These are phyloP conservation scores for Penicillium goetzii DNA, from an alignment of 495 filamentous ascomycete genomes.

Conservation along the genomic window DNA sequence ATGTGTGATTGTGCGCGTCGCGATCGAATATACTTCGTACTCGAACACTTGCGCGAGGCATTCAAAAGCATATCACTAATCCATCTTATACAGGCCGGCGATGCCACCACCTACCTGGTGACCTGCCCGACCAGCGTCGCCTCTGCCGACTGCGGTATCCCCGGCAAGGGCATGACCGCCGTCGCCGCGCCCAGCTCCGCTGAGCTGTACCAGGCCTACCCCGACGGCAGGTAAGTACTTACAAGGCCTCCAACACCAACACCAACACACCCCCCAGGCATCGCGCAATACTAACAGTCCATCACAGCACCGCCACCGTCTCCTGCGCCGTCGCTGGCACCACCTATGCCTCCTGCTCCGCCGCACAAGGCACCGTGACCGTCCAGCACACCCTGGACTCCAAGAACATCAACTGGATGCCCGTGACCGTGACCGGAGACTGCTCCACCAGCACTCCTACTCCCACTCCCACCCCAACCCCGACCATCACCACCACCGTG, in stretches of 20 bases:
- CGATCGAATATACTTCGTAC: not conserved
- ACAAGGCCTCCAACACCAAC: not conserved
- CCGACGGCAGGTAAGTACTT: slow-evolving; percentile 27
- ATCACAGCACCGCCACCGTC: slow-evolving; percentile 30
- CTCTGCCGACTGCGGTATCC: slow-evolving; percentile 28
- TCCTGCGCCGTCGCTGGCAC: slow-evolving; percentile 38
- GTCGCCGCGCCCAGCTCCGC: slow-evolving; percentile 31
- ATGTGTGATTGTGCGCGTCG: slow-evolving; percentile 12
- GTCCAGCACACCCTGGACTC: slow-evolving; percentile 27
- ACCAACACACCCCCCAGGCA: not conserved
- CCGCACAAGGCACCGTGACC: slow-evolving; percentile 30
- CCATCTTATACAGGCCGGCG: slow-evolving; percentile 24
- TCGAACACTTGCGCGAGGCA: not conserved
- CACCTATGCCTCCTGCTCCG: slow-evolving; percentile 38
- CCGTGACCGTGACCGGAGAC: slow-evolving; percentile 35
- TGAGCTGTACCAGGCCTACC: slow-evolving; percentile 25
- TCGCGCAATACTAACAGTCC: slow-evolving; percentile 12
- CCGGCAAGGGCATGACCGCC: slow-evolving; percentile 32
- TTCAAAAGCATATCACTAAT: not conserved
- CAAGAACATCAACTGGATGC: slow-evolving; percentile 31
- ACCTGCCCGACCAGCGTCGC: slow-evolving; percentile 31
- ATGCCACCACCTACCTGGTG: slow-evolving; percentile 36
- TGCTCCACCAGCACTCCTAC: slow-evolving; percentile 27
- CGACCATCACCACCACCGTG: slow-evolving; percentile 26
- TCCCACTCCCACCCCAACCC: slow-evolving; percentile 32